Evolutionary conservation across 805 yeast species (phyloP).

Genomic region (Wickerhamiella bombiphila): DNA sequence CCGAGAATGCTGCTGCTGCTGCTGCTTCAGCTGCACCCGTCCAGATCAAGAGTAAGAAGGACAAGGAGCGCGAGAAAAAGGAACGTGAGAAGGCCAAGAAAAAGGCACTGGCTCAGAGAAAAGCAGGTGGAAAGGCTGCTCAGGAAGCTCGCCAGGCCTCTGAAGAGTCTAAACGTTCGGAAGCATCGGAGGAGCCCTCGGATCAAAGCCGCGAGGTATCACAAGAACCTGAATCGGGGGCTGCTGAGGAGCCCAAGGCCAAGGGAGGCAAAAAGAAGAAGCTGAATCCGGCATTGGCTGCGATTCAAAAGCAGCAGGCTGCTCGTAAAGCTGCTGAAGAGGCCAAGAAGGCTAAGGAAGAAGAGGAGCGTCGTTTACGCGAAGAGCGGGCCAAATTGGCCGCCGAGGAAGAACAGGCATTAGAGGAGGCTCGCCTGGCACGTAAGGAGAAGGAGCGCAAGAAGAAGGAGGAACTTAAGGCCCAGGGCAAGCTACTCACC

Average conservation of each 20-base stretch:
- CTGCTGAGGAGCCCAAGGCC: constrained; percentile 25
- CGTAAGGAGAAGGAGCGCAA: constrained; percentile 81
- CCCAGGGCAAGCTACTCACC: constrained; percentile 88
- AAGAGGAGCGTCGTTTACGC: constrained; percentile 41
- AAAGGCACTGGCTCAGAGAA: constrained; percentile 59
- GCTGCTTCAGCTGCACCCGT: constrained; percentile 40
- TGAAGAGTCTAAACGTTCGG: constrained; percentile 26
- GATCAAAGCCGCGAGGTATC: constrained; percentile 22
- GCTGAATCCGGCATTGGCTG: constrained; percentile 82
- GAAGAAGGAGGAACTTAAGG: constrained; percentile 81
- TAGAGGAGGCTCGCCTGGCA: constrained; percentile 37
- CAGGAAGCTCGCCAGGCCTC: constrained; percentile 2
- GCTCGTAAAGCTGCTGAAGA: constrained; percentile 78
- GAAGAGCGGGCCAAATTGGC: constrained; percentile 33
- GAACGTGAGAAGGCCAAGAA: constrained; percentile 58
- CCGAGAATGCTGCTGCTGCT: constrained; percentile 19
- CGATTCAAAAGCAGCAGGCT: constrained; percentile 78
- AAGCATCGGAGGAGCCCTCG: constrained; percentile 33
- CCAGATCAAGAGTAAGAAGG: constrained; percentile 77
- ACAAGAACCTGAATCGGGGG: constrained; percentile 18
- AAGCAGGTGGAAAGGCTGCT: constrained; percentile 47
- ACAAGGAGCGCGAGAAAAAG: constrained; percentile 83
- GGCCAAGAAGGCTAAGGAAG: constrained; percentile 57
- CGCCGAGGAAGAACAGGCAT: constrained; percentile 49
- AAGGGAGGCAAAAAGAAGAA: constrained; percentile 53